A percentile compares a stretch with the other conserved stretches of the same genome.
Conservation (phyloP, 768 basidiomycete species). For the Boletus subparvulus region DNA sequence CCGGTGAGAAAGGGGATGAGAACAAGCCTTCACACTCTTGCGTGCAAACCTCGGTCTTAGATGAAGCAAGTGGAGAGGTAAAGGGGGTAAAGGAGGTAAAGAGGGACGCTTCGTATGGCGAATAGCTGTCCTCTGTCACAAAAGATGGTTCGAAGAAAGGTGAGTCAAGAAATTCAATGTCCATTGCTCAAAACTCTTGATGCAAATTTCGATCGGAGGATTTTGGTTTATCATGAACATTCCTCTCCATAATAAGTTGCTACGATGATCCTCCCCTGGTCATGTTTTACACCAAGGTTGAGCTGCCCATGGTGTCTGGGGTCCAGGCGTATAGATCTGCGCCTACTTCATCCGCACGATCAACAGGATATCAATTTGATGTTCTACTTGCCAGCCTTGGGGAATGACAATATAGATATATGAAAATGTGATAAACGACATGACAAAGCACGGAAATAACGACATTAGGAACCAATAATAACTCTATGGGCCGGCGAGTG, state of each 20-base stretch:
- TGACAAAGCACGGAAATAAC: background rate
- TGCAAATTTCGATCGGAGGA: background rate
- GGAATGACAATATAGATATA: too few relatives aligned
- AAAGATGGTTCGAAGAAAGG: slow-evolving; percentile 1
- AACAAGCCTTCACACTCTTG: slow-evolving; percentile 5
- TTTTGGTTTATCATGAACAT: background rate
- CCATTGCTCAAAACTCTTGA: background rate
- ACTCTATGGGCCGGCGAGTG: too few relatives aligned
- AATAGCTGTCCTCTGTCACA: background rate
- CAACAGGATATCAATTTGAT: too few relatives aligned
- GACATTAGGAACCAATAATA: too few relatives aligned
- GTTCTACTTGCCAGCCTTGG: too few relatives aligned
- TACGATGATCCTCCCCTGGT: too few relatives aligned
- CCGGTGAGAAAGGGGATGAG: slow-evolving; percentile 15
- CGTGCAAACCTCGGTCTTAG: background rate
- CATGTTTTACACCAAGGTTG: background rate
- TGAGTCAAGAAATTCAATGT: background rate
- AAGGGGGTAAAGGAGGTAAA: slow-evolving; percentile 13
- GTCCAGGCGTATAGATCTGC: too few relatives aligned
- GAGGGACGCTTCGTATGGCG: slow-evolving; percentile 7
- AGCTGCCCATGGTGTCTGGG: background rate
- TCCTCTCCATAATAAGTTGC: background rate
- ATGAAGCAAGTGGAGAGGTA: slow-evolving; percentile 8
- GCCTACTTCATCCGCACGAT: too few relatives aligned
- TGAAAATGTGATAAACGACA: too few relatives aligned